phyloP scores from a whole-genome alignment of 192 early-diverging fungal species.

The Paraglomus occultum region DNA sequence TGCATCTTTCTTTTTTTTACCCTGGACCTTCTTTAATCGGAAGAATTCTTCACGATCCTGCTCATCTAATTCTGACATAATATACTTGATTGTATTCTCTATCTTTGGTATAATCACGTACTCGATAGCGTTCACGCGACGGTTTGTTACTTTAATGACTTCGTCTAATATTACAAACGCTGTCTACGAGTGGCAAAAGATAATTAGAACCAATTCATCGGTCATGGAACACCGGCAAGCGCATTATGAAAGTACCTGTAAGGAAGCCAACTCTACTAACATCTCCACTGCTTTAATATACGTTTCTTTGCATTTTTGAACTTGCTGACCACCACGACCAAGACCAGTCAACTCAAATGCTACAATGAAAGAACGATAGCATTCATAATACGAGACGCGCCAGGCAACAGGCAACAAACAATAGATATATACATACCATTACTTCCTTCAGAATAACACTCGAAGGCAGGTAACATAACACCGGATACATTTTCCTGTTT shows the following conservation, averaged over 20 bases:
- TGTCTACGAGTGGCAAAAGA: conserved; percentile 58
- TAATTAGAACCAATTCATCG: background rate
- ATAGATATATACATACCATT: conserved; percentile 73
- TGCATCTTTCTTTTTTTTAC: conserved; percentile 91
- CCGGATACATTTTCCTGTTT: conserved; percentile 98
- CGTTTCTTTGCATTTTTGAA: conserved; percentile 91
- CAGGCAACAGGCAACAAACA: background rate
- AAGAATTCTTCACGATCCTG: conserved; percentile 99
- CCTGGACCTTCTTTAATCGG: conserved; percentile 97
- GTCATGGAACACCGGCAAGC: background rate
- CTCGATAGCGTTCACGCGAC: conserved; percentile 99
- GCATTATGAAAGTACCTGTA: conserved; percentile 66
- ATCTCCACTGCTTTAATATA: conserved; percentile 94
- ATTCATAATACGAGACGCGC: background rate
- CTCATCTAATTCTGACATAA: conserved; percentile 96
- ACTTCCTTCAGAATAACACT: conserved; percentile 79
- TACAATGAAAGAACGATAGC: conserved; percentile 27
- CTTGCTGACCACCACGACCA: conserved; percentile 96
- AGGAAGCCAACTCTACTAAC: conserved; percentile 95
- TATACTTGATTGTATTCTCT: conserved; percentile 98
- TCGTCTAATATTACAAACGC: conserved; percentile 99
- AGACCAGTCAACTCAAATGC: conserved; percentile 97
- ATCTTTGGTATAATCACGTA: conserved; percentile 98
- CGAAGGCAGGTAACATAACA: conserved; percentile 92
- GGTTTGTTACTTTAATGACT: conserved; percentile 98